Conservation (phyloP, 805 yeast genomes). For the Candida taoyuanica region DNA sequence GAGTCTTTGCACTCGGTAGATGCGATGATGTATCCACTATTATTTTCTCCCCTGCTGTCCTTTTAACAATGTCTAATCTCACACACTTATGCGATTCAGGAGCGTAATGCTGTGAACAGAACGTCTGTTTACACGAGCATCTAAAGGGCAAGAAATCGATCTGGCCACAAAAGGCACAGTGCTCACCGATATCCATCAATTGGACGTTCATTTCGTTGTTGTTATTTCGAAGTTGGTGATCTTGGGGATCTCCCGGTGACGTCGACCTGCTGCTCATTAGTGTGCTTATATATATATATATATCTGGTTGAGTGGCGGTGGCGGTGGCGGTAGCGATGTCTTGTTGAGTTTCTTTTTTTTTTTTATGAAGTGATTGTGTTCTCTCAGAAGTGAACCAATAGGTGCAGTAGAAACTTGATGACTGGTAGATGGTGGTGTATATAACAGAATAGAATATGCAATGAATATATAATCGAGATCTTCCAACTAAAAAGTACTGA, state of each 20-base stretch:
- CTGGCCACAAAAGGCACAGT: constrained; percentile 28
- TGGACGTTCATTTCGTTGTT: constrained; percentile 16
- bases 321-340: neutral
- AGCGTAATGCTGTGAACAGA: constrained; percentile 22
- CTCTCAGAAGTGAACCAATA: too few relatives aligned
- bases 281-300: too few relatives aligned
- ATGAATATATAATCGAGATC: too few relatives aligned
- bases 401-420: too few relatives aligned
- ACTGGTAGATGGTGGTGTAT: too few relatives aligned
- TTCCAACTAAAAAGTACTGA: too few relatives aligned
- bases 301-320: too few relatives aligned
- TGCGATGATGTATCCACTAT: constrained; percentile 19
- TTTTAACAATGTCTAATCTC: neutral
- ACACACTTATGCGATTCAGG: constrained; percentile 25
- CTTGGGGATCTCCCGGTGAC: too few relatives aligned
- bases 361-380: neutral
- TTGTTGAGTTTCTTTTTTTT: neutral
- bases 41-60: constrained; percentile 4
- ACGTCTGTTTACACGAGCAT: constrained; percentile 22
- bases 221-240: neutral
- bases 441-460: too few relatives aligned
- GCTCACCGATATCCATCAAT: constrained; percentile 29
- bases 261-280: too few relatives aligned
- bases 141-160: constrained; percentile 28
- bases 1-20: constrained; percentile 21